Evolutionary conservation across 108 stramenopile species (phyloP), one percentile per base, ranked within the genome.

Genomic region (Phaeodactylum tricornutum): DNA sequence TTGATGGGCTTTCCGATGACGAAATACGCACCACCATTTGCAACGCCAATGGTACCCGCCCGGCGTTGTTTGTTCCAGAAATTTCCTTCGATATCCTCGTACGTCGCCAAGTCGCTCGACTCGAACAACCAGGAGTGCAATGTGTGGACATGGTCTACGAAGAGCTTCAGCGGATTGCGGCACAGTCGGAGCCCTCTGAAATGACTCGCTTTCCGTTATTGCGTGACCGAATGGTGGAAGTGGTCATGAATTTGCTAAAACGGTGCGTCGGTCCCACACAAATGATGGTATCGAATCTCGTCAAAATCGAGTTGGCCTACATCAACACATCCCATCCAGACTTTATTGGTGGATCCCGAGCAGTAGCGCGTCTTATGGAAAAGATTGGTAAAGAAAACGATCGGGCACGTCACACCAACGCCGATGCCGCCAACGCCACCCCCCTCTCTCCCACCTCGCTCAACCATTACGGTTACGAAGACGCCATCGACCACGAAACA

Each of bases 301-400:
- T 99, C 31, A 79, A 89, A 55, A 75, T 96, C 50, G 98, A 99
- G 71, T 62, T 96, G 59, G 87, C 95, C 61, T 96, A 96, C 63
- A 87, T 98, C 54, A 98, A 98, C 68, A 97, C 98, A 6, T 87
- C 85, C 52, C 98, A 98, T 64, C 98, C 98, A 2, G 98, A 97
- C 61, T 99, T 99, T 57, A 90, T 96, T 57, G 96, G 94, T 28
- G 96, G 94, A 20, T 84, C 84, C 43, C 50, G 71, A 11, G 96
- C 94, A 16, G 93, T 94, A 26, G 84, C 91, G 15, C 56, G 66
- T 31, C 54, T 91, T 32, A 93, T 89, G 81, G 69, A 84, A 16
- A 79, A 74, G 50, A 74, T 76, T 57, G 75, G 69, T 25, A 77
- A 78, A 46, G 84, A 83, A 47, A 72, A 59, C 42, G 40, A 43